A percentile compares a stretch with the other conserved stretches of the same genome.
These are phyloP conservation scores for Condylostoma magnum DNA, from an alignment of 169 alveolate species.

Conservation along the genomic window DNA sequence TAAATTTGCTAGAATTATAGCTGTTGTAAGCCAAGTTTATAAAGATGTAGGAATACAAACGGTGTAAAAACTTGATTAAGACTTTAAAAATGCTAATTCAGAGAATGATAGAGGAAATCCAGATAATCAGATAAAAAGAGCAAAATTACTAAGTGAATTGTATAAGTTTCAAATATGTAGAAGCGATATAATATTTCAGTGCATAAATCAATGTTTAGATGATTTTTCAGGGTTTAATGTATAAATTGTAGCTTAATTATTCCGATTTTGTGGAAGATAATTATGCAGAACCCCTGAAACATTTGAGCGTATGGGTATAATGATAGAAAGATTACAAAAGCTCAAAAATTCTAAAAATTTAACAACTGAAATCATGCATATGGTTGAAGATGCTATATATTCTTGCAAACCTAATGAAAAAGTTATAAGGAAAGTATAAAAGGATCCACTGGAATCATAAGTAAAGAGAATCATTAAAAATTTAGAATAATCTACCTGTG, in stretches of 20 bases:
- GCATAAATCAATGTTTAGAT: background rate
- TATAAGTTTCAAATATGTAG: background rate
- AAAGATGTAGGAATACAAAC: background rate
- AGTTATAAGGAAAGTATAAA: background rate
- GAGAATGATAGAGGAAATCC: background rate
- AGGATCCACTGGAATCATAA: background rate
- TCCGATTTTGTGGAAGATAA: slow-evolving; percentile 14
- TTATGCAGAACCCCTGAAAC: slow-evolving; percentile 1
- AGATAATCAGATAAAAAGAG: background rate
- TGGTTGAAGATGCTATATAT: slow-evolving; percentile 6
- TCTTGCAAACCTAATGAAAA: slow-evolving; percentile 13
- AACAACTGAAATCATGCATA: slow-evolving; percentile 10
- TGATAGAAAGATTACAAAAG: slow-evolving; percentile 3
- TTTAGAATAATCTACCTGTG: background rate
- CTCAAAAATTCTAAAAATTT: background rate
- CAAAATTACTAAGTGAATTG: background rate
- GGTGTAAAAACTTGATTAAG: background rate
- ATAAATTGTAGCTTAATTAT: background rate
- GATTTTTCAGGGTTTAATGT: slow-evolving; percentile 7
- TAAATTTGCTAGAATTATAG: slow-evolving; percentile 16
- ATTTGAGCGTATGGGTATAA: background rate
- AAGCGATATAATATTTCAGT: background rate
- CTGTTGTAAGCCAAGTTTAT: background rate
- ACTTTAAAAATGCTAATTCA: background rate
- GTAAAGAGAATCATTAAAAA: background rate